These are phyloP conservation scores for Alternaria conjuncta DNA, from an alignment of 2,329 filamentous ascomycete species.

Conservation along the genomic window DNA sequence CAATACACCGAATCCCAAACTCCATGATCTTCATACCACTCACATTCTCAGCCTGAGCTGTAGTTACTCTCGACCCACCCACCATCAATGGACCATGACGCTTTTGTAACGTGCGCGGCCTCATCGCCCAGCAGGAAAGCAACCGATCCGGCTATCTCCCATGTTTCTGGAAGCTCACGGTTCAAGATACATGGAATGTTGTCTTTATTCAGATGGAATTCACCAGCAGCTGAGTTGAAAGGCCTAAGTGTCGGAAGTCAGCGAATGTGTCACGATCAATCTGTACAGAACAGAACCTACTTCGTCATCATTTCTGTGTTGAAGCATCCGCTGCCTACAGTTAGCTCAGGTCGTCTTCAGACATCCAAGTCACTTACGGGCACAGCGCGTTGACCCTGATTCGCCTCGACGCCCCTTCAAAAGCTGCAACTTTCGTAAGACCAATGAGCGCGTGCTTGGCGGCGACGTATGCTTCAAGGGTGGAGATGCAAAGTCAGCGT, in stretches of 20 bases:
- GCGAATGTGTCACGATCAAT: background rate
- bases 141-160: conserved; percentile 3
- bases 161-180: conserved; percentile 2
- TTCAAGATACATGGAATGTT: conserved; percentile 1
- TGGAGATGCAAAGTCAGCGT: background rate
- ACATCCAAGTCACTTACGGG: background rate
- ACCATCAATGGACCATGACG: conserved; percentile 3
- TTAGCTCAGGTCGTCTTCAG: background rate
- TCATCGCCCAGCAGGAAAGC: conserved; percentile 1
- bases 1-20: background rate
- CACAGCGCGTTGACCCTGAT: conserved; percentile 21
- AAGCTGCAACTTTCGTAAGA: conserved; percentile 45
- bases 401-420: conserved; percentile 40
- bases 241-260: background rate
- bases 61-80: background rate
- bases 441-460: conserved; percentile 50
- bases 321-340: background rate
- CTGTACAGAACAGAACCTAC: background rate
- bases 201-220: conserved; percentile 3
- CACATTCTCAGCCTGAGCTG: background rate
- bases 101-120: conserved; percentile 3
- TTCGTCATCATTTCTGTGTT: background rate
- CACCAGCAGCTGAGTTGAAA: background rate
- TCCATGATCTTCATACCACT: background rate
- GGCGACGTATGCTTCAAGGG: conserved; percentile 36